Base-by-base conservation (phyloP, 2,329 filamentous ascomycete species). In the Venturia pyrina region DNA sequence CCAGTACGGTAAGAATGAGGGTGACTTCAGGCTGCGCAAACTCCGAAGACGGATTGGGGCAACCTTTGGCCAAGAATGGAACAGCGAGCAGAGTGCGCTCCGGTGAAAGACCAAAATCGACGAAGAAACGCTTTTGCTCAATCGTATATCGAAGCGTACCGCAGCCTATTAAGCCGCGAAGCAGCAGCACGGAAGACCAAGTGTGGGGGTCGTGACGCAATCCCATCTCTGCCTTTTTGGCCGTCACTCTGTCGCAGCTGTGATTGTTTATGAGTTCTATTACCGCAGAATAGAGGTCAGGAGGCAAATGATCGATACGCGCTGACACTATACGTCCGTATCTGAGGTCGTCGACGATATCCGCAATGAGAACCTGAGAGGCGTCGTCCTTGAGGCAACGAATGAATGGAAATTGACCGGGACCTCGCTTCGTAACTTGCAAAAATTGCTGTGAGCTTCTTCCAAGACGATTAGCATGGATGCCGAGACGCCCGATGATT, bases 21-120 rank as follows among this genome's bases (percentile, higher is more conserved):
- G 84, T 80, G 0, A 88, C 86, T 71, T 91, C 84, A 0, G 87
- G 86, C 68, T 91, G 87, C 0, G 87, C 86, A 73, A 82, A 91
- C 71, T 91, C 88, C 0, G 87, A 83, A 5, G 83, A 80, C 0
- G 84, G 81, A 0, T 81, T 83, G 0, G 88, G 87, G 0, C 81
- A 78, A 1, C 87, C 88, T 66, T 91, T 90, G 0, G 86, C 85
- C 11, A 83, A 79, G 62, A 82, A 91, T 0, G 88, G 88, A 0
- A 91, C 88, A 4, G 28, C 63, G 10, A 64, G 63, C 10, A 53
- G 19, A 11, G 44, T 19, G 10, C 88, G 79, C 0, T 68, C 57
- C 0, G 82, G 71, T 65, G 77, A 73, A 0, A 79, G 68, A 0
- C 79, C 78, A 68, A 79, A 92, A 50, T 85, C 79, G 0, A 91